These are phyloP conservation scores for Neonothopanus nambi DNA, from an alignment of 1,284 basidiomycete genomes.

Conservation along the genomic window DNA sequence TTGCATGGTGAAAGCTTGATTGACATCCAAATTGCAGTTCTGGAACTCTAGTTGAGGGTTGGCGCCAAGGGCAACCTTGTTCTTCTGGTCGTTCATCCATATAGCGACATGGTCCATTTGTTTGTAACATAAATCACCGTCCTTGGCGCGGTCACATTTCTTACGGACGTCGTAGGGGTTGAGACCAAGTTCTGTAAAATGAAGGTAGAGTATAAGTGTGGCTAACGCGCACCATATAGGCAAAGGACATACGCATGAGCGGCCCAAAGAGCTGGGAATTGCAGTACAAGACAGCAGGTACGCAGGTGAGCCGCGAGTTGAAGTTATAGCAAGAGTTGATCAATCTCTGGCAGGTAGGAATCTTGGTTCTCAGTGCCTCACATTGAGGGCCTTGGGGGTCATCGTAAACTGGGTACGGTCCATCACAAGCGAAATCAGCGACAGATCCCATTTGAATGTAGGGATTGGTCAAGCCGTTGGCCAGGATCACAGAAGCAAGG, in stretches of 20 bases:
- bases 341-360: slow-evolving; percentile 49
- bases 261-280: slow-evolving; percentile 57
- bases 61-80: slow-evolving; percentile 79
- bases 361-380: slow-evolving; percentile 58
- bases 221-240: not conserved
- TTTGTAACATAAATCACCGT: slow-evolving; percentile 73
- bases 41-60: slow-evolving; percentile 63
- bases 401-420: slow-evolving; percentile 72
- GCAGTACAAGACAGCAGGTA: slow-evolving; percentile 65
- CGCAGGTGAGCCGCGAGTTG: slow-evolving; percentile 58
- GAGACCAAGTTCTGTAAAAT: slow-evolving; percentile 52
- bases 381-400: slow-evolving; percentile 73
- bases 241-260: slow-evolving; percentile 53
- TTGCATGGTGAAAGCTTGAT: slow-evolving; percentile 68
- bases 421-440: slow-evolving; percentile 81
- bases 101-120: slow-evolving; percentile 81
- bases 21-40: slow-evolving; percentile 64
- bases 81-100: slow-evolving; percentile 72
- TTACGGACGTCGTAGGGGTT: slow-evolving; percentile 87
- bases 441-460: slow-evolving; percentile 73
- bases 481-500: slow-evolving; percentile 78
- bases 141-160: slow-evolving; percentile 72
- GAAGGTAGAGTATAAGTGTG: not conserved
- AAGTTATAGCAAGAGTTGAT: slow-evolving; percentile 65
- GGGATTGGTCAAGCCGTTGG: slow-evolving; percentile 82